Percentiles rank a stretch among this genome's conserved stretches.
Conservation (phyloP, 768 basidiomycete genomes). For the Ramaria rubella region DNA sequence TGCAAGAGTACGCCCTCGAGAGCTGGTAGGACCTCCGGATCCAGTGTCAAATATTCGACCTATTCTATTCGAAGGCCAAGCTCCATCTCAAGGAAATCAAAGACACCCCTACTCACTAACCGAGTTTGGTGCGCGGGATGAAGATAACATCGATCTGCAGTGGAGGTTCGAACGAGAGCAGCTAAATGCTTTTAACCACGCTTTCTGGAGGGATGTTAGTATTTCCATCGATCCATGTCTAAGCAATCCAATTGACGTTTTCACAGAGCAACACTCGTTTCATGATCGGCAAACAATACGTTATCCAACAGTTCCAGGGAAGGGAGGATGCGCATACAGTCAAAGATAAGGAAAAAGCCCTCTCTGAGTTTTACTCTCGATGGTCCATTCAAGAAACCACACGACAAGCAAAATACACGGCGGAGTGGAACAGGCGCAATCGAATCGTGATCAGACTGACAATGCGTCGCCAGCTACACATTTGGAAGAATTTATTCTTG, state of each 20-base stretch:
- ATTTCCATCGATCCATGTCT: no score
- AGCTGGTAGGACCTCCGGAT: slow-evolving; percentile 65
- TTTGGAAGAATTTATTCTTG: slow-evolving; percentile 30
- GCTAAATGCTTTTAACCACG: slow-evolving; percentile 67
- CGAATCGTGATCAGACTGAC: slow-evolving; percentile 48
- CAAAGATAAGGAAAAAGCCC: slow-evolving; percentile 56
- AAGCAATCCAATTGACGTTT: neutral
- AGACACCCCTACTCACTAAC: slow-evolving; percentile 71
- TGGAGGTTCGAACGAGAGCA: slow-evolving; percentile 65
- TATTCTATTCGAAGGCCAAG: slow-evolving; percentile 59
- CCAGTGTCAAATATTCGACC: slow-evolving; percentile 76
- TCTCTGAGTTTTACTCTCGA: slow-evolving; percentile 65
- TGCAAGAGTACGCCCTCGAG: slow-evolving; percentile 11
- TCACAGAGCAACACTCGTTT: slow-evolving; percentile 75
- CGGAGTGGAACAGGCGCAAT: slow-evolving; percentile 63
- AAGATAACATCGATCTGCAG: slow-evolving; percentile 47
- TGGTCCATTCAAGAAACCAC: slow-evolving; percentile 68
- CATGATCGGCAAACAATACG: slow-evolving; percentile 56
- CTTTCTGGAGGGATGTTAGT: slow-evolving; percentile 77
- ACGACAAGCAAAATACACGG: slow-evolving; percentile 53
- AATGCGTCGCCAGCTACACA: slow-evolving; percentile 48
- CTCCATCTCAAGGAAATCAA: slow-evolving; percentile 26
- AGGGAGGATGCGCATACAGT: slow-evolving; percentile 30
- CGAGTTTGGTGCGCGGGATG: slow-evolving; percentile 48
- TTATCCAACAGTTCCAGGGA: slow-evolving; percentile 49